Conservation (phyloP, 1,284 basidiomycete species). For the Trametes pubescens region DNA sequence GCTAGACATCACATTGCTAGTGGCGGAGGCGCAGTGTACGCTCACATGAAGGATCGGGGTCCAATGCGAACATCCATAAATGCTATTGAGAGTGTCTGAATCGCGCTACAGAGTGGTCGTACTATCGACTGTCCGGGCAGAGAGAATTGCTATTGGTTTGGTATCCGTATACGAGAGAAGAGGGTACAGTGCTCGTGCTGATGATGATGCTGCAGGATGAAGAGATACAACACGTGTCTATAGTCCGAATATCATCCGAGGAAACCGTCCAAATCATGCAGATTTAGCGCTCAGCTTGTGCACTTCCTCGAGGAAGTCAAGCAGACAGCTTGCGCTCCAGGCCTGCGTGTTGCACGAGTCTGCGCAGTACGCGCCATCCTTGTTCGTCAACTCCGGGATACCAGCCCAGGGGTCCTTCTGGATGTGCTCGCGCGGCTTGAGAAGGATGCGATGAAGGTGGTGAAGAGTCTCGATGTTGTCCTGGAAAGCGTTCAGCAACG, state of each 20-base stretch:
- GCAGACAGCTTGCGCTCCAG: slow-evolving; percentile 89
- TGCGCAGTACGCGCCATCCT: slow-evolving; percentile 79
- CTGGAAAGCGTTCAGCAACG: slow-evolving; percentile 45
- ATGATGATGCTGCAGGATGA: not conserved
- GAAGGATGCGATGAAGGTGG: slow-evolving; percentile 77
- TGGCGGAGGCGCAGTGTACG: not conserved
- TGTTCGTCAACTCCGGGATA: slow-evolving; percentile 91
- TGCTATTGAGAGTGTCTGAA: not conserved
- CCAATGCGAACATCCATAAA: not conserved
- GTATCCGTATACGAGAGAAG: slow-evolving; percentile 1
- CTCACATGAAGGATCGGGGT: not conserved
- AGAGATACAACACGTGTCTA: not conserved
- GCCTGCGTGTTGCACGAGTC: slow-evolving; percentile 95
- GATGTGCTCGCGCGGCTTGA: slow-evolving; percentile 78
- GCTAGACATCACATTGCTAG: too few species aligned
- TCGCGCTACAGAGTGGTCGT: not conserved
- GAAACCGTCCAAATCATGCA: slow-evolving; percentile 4
- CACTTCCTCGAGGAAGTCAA: slow-evolving; percentile 86
- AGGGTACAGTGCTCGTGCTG: not conserved
- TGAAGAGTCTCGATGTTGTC: slow-evolving; percentile 80
- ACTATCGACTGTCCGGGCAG: not conserved
- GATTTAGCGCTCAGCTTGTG: slow-evolving; percentile 48
- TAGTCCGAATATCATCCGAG: too few species aligned
- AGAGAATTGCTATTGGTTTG: not conserved
- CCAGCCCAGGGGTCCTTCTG: slow-evolving; percentile 88